Base-by-base conservation (phyloP, 768 basidiomycete genomes). In the Lentinus tigrinus region DNA sequence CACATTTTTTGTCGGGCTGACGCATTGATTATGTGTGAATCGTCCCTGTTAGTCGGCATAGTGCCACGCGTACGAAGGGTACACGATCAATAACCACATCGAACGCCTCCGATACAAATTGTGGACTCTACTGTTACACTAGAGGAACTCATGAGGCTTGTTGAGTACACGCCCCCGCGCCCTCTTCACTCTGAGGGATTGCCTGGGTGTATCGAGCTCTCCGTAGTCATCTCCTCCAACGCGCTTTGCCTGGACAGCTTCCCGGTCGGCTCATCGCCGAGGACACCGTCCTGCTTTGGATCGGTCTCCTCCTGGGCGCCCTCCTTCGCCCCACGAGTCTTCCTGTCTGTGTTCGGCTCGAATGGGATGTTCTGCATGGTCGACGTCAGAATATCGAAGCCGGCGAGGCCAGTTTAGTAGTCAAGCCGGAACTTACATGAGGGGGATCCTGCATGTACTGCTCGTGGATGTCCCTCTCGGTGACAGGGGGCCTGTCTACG, bases 391-490 rank as follows among this genome's bases (percentile, higher is more conserved):
- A 44, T 31, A 19, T 13, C 27, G 26, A n/a, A n/a, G n/a, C n/a
- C 14, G 48, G 13, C 31, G 21, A n/a, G 21, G n/a, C 23, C 10
- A 42, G 21, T 11, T 6, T 19, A 44, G 23, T 7, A 46, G n/a
- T 23, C 43, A 16, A 14, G 27, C 17, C 7, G 17, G 13, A 1
- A 57, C 68, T 56, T 52, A 72, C 73, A 46, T 67, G 53, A 31
- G 73, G 73, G 38, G 73, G 69, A 39, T 72, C 40, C 34, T 55
- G 61, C 24, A 71, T 48, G 55, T 67, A 74, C 48, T 75, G 69
- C n/a, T 75, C 70, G 56, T 74, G 65, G 37, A 75, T 73, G 54
- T 75, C 67, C 24, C 67, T 70, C 40, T 70, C 62, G 2, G 67
- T 63, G 13, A 69, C 68, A 11, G 44, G 37, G 0, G 73, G 70